Evolutionary conservation across 345 rosid species (phyloP), one percentile per base, ranked within the genome.

Genomic region (Populus alba): DNA sequence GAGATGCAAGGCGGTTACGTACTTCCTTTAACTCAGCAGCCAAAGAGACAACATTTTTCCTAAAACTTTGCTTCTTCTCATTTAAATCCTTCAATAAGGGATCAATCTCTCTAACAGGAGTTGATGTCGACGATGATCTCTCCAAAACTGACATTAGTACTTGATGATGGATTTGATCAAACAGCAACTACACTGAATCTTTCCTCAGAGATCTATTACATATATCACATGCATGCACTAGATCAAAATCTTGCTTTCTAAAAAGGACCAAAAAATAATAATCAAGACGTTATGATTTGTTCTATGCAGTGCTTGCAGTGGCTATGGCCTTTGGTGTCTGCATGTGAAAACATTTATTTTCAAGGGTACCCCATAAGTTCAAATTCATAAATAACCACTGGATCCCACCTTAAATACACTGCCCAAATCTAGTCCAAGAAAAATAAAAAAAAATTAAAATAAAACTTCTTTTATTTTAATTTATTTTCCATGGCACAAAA

Each of bases 51-150:
- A 95, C 97, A 85, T 93, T 95, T 69, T 88, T 86, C 80, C 92
- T 81, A 74, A 95, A 95, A 81, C 84, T 89, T 71, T 87, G 98
- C 84, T 95, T 95, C 92, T 89, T 95, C 91, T 93, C 99, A 75
- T 92, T 86, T 82, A 95, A 79, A 79, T 93, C 99, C 83, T 91
- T 92, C 87, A 95, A 79, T 76, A 93, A 49, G 1, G 97, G 99
- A 85, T 95, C 99, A 61, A 88, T 81, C 53, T 88, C 93, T 70
- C 89, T 80, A 5, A 80, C 61, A 2, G 83, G 71, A 2, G 76
- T 18, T 5, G 70, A 33, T 20, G 70, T 66, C n/a, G 88, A 72
- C 2, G 80, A 20, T 67, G 84, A 63, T 70, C 49, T 78, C 74
- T 84, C 87, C 37, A 77, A 39, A 73, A 80, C 74, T 3, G 94